Conservation (phyloP, 208 protist genomes). For the Histomonas meleagridis region DNA sequence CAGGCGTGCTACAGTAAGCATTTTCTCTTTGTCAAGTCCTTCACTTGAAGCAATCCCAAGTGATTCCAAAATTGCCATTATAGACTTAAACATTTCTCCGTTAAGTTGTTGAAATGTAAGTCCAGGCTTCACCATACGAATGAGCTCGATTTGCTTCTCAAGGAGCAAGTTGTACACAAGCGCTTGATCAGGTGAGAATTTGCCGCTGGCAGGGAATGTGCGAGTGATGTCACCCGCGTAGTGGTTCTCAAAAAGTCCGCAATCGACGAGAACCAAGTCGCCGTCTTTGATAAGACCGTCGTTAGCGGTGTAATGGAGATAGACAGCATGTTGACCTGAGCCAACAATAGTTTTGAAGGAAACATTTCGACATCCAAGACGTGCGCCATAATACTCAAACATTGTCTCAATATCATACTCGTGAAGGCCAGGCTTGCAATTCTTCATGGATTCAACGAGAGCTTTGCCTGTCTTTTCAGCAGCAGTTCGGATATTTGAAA, state of each 20-base stretch:
- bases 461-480: constrained; percentile 21
- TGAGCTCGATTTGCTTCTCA: constrained; percentile 41
- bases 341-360: constrained; percentile 53
- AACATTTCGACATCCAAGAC: not conserved
- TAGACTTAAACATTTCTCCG: not conserved
- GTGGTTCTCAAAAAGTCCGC: constrained; percentile 49
- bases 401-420: constrained; percentile 29
- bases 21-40: too few species aligned
- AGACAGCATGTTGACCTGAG: constrained; percentile 46
- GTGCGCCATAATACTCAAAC: not conserved
- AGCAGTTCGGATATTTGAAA: not conserved
- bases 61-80: not conserved
- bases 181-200: constrained; percentile 48
- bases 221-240: constrained; percentile 59
- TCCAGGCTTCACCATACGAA: constrained; percentile 44
- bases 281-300: constrained; percentile 41
- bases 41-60: not conserved
- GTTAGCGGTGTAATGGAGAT: constrained; percentile 55
- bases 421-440: constrained; percentile 19
- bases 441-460: constrained; percentile 34
- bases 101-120: constrained; percentile 15
- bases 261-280: constrained; percentile 56
- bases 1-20: not conserved
- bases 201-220: constrained; percentile 51
- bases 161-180: constrained; percentile 51